Base-by-base conservation (phyloP, 768 basidiomycete species). In the Austroboletus festivus region DNA sequence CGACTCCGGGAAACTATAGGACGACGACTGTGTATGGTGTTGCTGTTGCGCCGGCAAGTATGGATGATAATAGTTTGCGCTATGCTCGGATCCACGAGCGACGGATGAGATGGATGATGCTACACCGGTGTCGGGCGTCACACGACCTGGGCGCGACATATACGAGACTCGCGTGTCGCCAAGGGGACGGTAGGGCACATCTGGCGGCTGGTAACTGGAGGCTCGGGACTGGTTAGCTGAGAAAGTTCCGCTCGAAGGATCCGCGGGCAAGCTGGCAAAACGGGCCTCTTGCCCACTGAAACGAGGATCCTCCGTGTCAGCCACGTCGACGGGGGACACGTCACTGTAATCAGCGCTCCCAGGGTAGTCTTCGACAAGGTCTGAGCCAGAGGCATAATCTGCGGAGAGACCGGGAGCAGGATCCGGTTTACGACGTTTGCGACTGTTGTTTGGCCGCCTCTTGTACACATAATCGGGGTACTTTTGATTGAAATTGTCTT, bases 391-490 rank as follows among this genome's bases (percentile, higher is more conserved):
- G 20, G 65, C 57, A 16, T 61, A 53, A 45, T 70, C 71, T 15
- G 63, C 50, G n/a, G 70, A 51, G 37, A 54, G 51, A 38, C 65
- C 60, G 38, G 58, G 48, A 10, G 61, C 50, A 22, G 61, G 50
- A 46, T 77, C 77, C 0, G 68, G 48, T 51, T 69, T 74, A 48
- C 79, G 73, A 60, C 75, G 78, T 61, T 81, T 86, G 58, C 90
- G 82, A 47, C 86, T 86, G 64, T 93, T 90, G 71, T 93, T 93
- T 22, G 90, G 90, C 43, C 90, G 78, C 44, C 90, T 82, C 59
- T 84, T 81, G 72, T 93, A 93, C 38, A 93, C 89, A 57, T 93
- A 93, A 75, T 91, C 89, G 15, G 90, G 90, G 67, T 91, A 92
- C 62, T 82, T 86, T 20, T 77, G 69, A 67, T 92, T 92, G 74